phyloP scores from a whole-genome alignment of 73 alveolate species.

The Tetrahymena elliotti region DNA sequence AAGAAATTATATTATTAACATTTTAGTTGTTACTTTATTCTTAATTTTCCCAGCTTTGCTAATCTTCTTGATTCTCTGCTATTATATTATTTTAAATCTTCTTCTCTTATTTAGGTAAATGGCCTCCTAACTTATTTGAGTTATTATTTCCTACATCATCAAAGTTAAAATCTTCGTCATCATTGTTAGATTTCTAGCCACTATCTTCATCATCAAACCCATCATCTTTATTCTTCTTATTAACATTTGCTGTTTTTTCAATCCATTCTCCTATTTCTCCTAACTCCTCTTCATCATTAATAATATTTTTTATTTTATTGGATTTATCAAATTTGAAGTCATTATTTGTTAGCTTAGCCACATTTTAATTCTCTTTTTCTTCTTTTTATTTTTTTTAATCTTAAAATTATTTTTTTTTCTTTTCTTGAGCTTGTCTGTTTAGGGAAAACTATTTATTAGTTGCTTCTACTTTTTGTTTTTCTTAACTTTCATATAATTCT shows the following conservation, averaged over 20 bases:
- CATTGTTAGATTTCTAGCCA: background rate
- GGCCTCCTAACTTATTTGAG: background rate
- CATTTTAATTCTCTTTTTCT: background rate
- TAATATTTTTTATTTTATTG: background rate
- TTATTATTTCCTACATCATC: background rate
- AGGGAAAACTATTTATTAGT: background rate
- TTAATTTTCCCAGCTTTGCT: background rate
- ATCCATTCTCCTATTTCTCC: constrained; percentile 46
- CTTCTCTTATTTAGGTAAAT: background rate
- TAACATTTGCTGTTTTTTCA: constrained; percentile 14
- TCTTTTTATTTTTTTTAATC: background rate
- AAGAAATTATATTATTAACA: background rate
- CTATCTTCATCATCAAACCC: constrained; percentile 15
- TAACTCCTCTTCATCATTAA: constrained; percentile 29
- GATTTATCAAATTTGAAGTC: background rate
- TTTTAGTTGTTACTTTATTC: background rate
- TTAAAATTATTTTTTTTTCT: background rate
- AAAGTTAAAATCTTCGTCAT: constrained; percentile 33
- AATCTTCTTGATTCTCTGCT: background rate
- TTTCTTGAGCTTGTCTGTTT: background rate
- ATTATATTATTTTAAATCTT: background rate
- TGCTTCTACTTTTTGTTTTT: background rate
- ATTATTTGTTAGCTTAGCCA: background rate
- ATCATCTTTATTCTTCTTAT: constrained; percentile 23
- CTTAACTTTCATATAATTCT: background rate